Percentiles rank a stretch among this genome's conserved stretches.
phyloP scores from a whole-genome alignment of 2,329 filamentous ascomycete species.

The Aspergillus calidoustus region DNA sequence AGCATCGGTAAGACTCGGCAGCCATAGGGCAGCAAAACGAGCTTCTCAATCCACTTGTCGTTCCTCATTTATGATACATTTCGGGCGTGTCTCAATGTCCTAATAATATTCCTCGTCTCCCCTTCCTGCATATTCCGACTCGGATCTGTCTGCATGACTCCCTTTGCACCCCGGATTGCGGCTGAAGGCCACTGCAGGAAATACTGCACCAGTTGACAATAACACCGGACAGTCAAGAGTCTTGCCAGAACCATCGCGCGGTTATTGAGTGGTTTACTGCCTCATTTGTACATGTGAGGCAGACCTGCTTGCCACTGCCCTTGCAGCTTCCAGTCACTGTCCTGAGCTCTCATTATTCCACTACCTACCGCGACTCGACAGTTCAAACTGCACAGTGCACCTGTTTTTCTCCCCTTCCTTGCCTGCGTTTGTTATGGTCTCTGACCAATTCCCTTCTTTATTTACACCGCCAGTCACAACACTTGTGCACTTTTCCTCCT shows the following conservation, averaged over 20 bases:
- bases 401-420: constrained; percentile 11
- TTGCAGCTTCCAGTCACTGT: constrained; percentile 18
- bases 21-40: constrained; percentile 17
- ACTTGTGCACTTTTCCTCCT: constrained; percentile 9
- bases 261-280: not conserved
- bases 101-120: not conserved
- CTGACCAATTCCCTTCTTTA: constrained; percentile 10
- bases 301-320: constrained; percentile 12
- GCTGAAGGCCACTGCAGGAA: not conserved
- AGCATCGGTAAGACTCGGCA: constrained; percentile 19
- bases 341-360: not conserved
- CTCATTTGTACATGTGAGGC: constrained; percentile 1
- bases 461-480: constrained; percentile 26
- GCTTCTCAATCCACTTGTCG: not conserved
- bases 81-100: not conserved
- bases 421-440: constrained; percentile 23
- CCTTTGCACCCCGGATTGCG: not conserved
- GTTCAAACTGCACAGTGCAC: not conserved
- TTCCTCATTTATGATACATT: not conserved
- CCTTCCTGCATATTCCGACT: not conserved
- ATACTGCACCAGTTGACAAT: not conserved
- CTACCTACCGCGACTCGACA: not conserved
- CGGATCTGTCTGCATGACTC: not conserved
- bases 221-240: not conserved
- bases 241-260: not conserved